Evolutionary conservation across 371 early-diverging fungal species (phyloP), one percentile per base, ranked within the genome.

Genomic region (Chytridiales sp.): DNA sequence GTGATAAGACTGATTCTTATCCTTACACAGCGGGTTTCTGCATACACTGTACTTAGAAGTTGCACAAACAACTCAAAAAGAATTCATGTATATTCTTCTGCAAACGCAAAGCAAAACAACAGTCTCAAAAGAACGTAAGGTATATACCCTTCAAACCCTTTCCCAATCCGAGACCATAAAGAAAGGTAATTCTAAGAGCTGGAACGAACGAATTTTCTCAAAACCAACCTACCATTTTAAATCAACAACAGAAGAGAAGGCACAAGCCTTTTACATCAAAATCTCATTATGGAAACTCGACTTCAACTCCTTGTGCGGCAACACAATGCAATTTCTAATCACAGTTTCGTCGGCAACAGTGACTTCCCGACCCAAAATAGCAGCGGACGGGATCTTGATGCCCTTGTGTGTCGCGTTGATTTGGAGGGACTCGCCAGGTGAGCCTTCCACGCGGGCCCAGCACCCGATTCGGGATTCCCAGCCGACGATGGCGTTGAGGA

Each of bases 251-350:
- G 38, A 38, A 38, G 11, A 8, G 11, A 9, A 38, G 17, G 17
- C 8, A 17, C 38, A 38, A 9, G 8, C 13, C 24, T 21, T 17
- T 69, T 53, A 96, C 94, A 96, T 94, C 47, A 97, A 81, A 66
- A 97, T 93, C 74, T 95, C 95, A 65, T 92, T 91, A 69, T 94
- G 92, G 81, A 85, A 90, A 72, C 86, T 88, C 30, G 80, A 68
- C 73, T 90, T 90, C 58, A 97, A 81, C 62, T 95, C 96, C 82
- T 97, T 97, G 83, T 96, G 91, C 26, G 98, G 98, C 64, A 97
- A 73, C 27, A 97, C 97, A 54, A 96, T 89, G 64, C 96, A 96
- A 79, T 94, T 95, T 61, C 98, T 84, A 66, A 97, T 90, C 34
- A 93, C 87, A 39, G 83, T 81, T 75, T 95, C 97, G 70, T 94